Evolutionary conservation across 225 moss, liverwort and hornwort genomes (phyloP), one percentile per base, ranked within the genome.

Genomic region (Thuidium tamariscinum): DNA sequence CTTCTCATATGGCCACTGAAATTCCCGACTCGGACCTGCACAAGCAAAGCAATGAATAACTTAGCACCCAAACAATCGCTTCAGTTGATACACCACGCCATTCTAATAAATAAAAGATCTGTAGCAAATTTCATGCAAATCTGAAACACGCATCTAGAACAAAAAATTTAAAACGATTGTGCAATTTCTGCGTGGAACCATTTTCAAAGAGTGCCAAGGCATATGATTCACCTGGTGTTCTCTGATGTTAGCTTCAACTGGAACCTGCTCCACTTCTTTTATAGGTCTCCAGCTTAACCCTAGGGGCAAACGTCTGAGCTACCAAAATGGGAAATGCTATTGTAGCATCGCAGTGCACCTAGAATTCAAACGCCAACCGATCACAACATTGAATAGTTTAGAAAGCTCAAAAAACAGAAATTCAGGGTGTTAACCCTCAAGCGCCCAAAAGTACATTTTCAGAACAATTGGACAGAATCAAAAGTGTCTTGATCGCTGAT

Each of bases 261-360:
- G 72, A 63, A 81, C 72, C 74, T 73, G 73, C 57, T 86, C 66
- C 84, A 72, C 49, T 85, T 86, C 83, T 72, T 82, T 80, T 54
- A 32, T 82, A 79, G 41, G 71, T 89, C 64, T 87, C 86, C 73
- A 89, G 81, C 84, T 86, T 86, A 84, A 90, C 89, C 70, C 91
- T 73, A 3, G 86, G 85, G 46, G 91, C 91, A 89, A 94, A 94
- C 27, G 93, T 89, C 72, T 93, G 91, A 26, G 90, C 89, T 51
- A 91, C 93, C 86, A 87, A 60, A 70, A 94, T 91, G 52, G 93
- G 93, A 86, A 93, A 93, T 60, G 89, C 93, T 73, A 92, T 94
- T 44, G 93, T 94, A 51, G 91, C 91, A 87, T 93, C 90, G 59
- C 93, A 94, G 67, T 90, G 91, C 74, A 93, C 90, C 89, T 90